These are phyloP conservation scores for Wickerhamomyces sydowiorum DNA, from an alignment of 805 yeast genomes.

Conservation along the genomic window DNA sequence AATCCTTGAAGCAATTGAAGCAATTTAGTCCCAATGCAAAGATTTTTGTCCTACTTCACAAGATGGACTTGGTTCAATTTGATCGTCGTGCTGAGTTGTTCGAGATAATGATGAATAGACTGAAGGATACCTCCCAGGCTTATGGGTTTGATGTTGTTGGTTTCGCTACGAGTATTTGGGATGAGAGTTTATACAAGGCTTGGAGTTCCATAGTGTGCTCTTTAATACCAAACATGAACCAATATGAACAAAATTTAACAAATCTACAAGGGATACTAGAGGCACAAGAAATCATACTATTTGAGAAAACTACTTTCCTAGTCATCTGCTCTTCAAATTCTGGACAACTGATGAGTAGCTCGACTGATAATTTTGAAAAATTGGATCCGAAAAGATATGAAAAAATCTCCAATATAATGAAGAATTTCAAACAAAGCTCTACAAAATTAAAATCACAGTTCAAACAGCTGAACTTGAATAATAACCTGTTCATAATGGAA, in stretches of 20 bases:
- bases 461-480: conserved; percentile 68
- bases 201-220: conserved; percentile 97
- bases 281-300: conserved; percentile 85
- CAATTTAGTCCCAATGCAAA: conserved; percentile 87
- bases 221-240: conserved; percentile 83
- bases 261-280: conserved; percentile 68
- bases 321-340: conserved; percentile 39
- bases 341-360: conserved; percentile 10
- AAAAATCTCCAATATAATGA: conserved; percentile 88
- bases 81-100: conserved; percentile 83
- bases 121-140: conserved; percentile 70
- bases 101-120: conserved; percentile 74
- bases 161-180: conserved; percentile 96
- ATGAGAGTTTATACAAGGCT: conserved; percentile 90
- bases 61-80: conserved; percentile 91
- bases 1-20: conserved; percentile 74
- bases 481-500: conserved; percentile 43
- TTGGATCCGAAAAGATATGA: conserved; percentile 92
- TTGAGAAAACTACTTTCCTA: conserved; percentile 89
- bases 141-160: conserved; percentile 69
- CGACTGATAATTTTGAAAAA: conserved; percentile 3
- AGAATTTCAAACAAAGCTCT: conserved; percentile 89
- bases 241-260: conserved; percentile 69
- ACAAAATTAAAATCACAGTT: conserved; percentile 83
- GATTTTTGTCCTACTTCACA: conserved; percentile 86